Evolutionary conservation across 139 green algal species (phyloP).

Genomic region (Tetradesmus obliquus): DNA sequence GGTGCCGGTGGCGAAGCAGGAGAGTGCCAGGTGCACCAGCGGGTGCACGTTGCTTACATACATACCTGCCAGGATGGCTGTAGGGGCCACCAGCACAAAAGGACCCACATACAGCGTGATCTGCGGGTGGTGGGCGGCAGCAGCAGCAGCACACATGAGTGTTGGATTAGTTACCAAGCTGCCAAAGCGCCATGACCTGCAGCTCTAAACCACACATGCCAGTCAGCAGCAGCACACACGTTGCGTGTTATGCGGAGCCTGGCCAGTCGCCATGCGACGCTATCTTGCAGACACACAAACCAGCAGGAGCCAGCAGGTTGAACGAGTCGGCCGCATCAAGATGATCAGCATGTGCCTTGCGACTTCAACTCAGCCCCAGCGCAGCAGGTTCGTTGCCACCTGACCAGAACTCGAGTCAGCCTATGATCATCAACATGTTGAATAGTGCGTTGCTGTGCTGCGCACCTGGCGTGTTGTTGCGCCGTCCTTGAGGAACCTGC

Average conservation of each 20-base stretch:
- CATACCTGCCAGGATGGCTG: constrained; percentile 49
- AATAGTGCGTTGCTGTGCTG: too few relatives aligned
- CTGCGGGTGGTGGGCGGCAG: constrained; percentile 6
- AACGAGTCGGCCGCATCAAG: too few relatives aligned
- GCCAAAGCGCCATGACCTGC: too few relatives aligned
- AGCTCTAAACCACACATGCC: too few relatives aligned
- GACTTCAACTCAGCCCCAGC: too few relatives aligned
- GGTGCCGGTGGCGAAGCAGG: constrained; percentile 64
- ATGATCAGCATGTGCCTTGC: too few relatives aligned
- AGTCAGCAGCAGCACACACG: neutral
- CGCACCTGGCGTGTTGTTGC: constrained; percentile 51
- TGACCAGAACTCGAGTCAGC: too few relatives aligned
- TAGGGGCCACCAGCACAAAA: constrained; percentile 57
- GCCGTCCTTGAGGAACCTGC: constrained; percentile 60
- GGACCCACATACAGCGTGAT: constrained; percentile 56
- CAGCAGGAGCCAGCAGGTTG: too few relatives aligned
- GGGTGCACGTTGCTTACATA: constrained; percentile 49
- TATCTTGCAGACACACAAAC: too few relatives aligned
- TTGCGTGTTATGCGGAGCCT: neutral
- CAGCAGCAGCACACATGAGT: neutral
- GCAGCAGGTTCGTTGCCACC: too few relatives aligned
- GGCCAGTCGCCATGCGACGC: too few relatives aligned
- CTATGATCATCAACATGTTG: too few relatives aligned
- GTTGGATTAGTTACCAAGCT: neutral
- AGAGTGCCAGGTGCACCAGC: constrained; percentile 54